Evolutionary conservation across 176 grass and related monocot genomes (phyloP).

Genomic region (Echinochloa phyllopogon): DNA sequence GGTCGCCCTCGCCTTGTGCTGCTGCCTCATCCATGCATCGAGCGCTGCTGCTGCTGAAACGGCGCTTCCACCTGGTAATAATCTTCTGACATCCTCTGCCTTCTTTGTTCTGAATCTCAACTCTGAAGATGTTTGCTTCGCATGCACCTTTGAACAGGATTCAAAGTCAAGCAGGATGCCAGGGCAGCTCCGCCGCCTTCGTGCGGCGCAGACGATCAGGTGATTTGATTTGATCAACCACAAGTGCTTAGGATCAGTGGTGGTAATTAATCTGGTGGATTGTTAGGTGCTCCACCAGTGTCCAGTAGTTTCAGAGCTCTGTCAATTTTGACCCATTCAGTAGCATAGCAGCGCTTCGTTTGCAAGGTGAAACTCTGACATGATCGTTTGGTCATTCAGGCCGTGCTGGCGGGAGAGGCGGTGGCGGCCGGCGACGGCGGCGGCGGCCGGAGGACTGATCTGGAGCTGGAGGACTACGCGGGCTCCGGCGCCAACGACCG

Average conservation of each 20-base stretch:
- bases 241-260: background rate
- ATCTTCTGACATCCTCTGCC: background rate
- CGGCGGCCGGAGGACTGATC: slow-evolving; percentile 7
- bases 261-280: background rate
- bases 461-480: slow-evolving; percentile 62
- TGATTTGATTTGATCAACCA: background rate
- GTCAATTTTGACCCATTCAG: background rate
- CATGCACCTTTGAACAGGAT: background rate
- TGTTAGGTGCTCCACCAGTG: background rate
- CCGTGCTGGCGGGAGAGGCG: background rate
- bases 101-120: background rate
- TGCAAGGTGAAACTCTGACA: background rate
- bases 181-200: background rate
- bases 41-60: background rate
- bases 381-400: background rate
- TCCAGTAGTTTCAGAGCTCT: background rate
- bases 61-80: slow-evolving; percentile 33
- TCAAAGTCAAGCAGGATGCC: background rate
- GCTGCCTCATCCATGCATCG: slow-evolving; percentile 41
- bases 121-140: background rate
- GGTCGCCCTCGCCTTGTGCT: slow-evolving; percentile 37
- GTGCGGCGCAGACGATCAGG: slow-evolving; percentile 7
- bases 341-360: background rate
- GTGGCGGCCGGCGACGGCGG: background rate
- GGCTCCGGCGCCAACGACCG: slow-evolving; percentile 73